Percentiles rank a stretch among this genome's conserved stretches.
These are phyloP conservation scores for Forsythia viridissima DNA, from an alignment of 257 asterid genomes.

Conservation along the genomic window DNA sequence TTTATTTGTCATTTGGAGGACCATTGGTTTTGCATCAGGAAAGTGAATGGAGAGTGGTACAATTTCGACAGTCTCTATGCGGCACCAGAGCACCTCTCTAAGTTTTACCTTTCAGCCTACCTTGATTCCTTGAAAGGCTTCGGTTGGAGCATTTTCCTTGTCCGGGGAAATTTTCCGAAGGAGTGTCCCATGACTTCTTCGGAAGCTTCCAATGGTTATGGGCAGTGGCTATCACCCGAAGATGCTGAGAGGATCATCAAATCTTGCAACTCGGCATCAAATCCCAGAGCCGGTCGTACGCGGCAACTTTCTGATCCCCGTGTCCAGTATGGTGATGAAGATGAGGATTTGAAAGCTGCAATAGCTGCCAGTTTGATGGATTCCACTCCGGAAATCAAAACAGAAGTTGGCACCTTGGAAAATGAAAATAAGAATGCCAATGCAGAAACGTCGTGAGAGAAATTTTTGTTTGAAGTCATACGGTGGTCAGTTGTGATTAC, in stretches of 20 bases:
- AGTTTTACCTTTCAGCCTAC: constrained; percentile 94
- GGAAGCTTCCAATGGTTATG: constrained; percentile 78
- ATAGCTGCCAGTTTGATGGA: constrained; percentile 91
- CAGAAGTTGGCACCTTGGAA: constrained; percentile 31
- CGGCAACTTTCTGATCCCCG: constrained; percentile 28
- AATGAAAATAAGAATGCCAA: constrained; percentile 25
- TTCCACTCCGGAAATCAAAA: constrained; percentile 40
- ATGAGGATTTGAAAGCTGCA: constrained; percentile 94
- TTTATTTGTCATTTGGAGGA: constrained; percentile 86
- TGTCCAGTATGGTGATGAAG: constrained; percentile 52
- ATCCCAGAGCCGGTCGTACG: constrained; percentile 22
- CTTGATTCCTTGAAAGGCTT: constrained; percentile 77
- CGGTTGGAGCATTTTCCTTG: constrained; percentile 97
- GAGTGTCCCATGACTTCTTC: constrained; percentile 80
- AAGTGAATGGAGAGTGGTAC: constrained; percentile 84
- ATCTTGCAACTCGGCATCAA: constrained; percentile 54
- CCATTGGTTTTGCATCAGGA: constrained; percentile 96
- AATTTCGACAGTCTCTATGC: constrained; percentile 52
- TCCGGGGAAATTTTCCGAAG: constrained; percentile 82
- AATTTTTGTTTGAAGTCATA: neutral
- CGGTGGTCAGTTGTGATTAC: neutral
- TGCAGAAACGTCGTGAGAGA: constrained; percentile 27
- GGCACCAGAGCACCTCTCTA: constrained; percentile 92
- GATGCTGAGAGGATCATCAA: constrained; percentile 91
- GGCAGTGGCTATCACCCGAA: constrained; percentile 93